Evolutionary conservation across 2,329 filamentous ascomycete species (phyloP).

Genomic region (Penicillium nordicum): DNA sequence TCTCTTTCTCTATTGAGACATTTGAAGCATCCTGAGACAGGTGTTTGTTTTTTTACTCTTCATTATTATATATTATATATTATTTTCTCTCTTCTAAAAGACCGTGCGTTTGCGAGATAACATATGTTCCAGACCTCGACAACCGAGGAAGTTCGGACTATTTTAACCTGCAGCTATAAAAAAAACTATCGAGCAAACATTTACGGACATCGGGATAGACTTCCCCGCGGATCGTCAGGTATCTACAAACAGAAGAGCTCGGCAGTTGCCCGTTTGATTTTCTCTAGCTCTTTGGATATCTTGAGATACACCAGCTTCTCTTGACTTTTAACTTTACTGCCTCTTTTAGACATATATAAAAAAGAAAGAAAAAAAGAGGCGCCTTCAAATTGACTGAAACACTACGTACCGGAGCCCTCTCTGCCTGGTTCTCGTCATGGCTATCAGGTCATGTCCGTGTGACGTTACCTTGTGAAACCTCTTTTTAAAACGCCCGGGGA

Average conservation of each 20-base stretch:
- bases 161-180: conserved; percentile 15
- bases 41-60: conserved; percentile 1
- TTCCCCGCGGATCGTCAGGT: conserved; percentile 19
- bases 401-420: conserved; percentile 15
- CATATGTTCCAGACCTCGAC: conserved; percentile 9
- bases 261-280: conserved; percentile 25
- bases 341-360: neutral
- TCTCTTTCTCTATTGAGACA: conserved; percentile 7
- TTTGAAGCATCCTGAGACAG: conserved; percentile 9
- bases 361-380: neutral
- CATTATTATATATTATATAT: neutral
- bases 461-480: conserved; percentile 42
- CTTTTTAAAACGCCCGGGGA: conserved; percentile 25
- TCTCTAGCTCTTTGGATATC: neutral
- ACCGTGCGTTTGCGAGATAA: conserved; percentile 15
- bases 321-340: too few relatives aligned
- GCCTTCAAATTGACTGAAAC: conserved; percentile 24
- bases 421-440: conserved; percentile 20
- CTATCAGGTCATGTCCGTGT: conserved; percentile 28
- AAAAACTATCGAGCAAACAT: conserved; percentile 32
- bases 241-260: conserved; percentile 33
- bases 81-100: neutral
- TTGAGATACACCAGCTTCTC: neutral
- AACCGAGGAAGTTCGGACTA: conserved; percentile 18
- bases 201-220: conserved; percentile 15